phyloP scores from a whole-genome alignment of 2,329 filamentous ascomycete genomes.

The Fusarium nygamai region DNA sequence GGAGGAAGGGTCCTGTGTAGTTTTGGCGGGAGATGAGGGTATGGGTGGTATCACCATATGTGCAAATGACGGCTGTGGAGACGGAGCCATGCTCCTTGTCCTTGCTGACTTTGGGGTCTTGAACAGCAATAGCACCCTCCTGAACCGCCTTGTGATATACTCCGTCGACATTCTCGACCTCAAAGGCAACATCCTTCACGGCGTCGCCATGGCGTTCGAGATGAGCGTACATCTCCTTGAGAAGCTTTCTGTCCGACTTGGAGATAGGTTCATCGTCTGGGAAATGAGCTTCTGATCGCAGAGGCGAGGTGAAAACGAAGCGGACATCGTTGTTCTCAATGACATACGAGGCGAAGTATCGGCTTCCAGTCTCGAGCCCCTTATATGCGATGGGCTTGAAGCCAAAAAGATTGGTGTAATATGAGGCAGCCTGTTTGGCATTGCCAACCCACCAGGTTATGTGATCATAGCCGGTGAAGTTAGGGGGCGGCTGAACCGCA shows the following conservation, averaged over 20 bases:
- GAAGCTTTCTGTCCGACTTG: conserved; percentile 69
- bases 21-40: conserved; percentile 79
- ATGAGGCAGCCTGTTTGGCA: conserved; percentile 91
- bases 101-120: conserved; percentile 62
- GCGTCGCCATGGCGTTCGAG: conserved; percentile 90
- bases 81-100: conserved; percentile 74
- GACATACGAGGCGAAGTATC: conserved; percentile 84
- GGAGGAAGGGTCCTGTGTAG: conserved; percentile 83
- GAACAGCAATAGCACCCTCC: conserved; percentile 70
- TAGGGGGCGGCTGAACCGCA: conserved; percentile 61
- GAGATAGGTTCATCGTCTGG: conserved; percentile 69
- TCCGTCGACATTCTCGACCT: conserved; percentile 87
- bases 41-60: conserved; percentile 95
- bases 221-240: conserved; percentile 82
- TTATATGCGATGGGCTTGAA: conserved; percentile 85
- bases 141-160: conserved; percentile 80
- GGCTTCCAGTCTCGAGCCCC: conserved; percentile 87
- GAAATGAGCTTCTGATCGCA: conserved; percentile 69
- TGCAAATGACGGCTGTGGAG: conserved; percentile 81
- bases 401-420: conserved; percentile 88
- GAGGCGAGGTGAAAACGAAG: conserved; percentile 85
- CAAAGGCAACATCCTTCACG: conserved; percentile 94
- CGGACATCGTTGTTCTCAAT: conserved; percentile 79
- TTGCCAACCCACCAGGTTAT: conserved; percentile 97
- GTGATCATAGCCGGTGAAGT: conserved; percentile 89